Conservation (phyloP, 2,329 filamentous ascomycete species). For the Diaporthe sp. region DNA sequence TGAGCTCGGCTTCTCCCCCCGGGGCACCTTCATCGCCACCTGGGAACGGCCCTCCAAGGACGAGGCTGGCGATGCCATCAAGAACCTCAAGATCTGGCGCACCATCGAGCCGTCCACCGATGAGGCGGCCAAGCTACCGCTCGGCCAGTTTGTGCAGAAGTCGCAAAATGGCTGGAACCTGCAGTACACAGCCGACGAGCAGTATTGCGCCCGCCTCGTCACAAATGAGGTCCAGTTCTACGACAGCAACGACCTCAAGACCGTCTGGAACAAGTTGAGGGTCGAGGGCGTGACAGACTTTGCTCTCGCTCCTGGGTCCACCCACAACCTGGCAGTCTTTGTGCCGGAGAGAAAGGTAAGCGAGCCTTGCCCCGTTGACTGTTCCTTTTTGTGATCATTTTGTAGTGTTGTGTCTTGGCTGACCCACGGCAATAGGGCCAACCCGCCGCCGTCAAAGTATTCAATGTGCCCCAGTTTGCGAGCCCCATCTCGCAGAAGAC, state of each 20-base stretch:
- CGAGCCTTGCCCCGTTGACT: slow-evolving; percentile 25
- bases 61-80: slow-evolving; percentile 90
- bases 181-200: slow-evolving; percentile 95
- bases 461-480: slow-evolving; percentile 89
- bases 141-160: slow-evolving; percentile 96
- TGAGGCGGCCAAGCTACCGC: slow-evolving; percentile 76
- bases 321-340: slow-evolving; percentile 93
- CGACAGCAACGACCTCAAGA: slow-evolving; percentile 85
- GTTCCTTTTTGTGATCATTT: neutral
- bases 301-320: slow-evolving; percentile 89
- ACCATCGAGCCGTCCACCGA: slow-evolving; percentile 78
- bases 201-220: slow-evolving; percentile 91
- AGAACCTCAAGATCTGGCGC: slow-evolving; percentile 98
- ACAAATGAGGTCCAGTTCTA: slow-evolving; percentile 99
- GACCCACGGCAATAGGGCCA: slow-evolving; percentile 73
- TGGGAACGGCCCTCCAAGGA: slow-evolving; percentile 97
- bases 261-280: slow-evolving; percentile 94
- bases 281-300: slow-evolving; percentile 93
- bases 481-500: slow-evolving; percentile 94
- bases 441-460: slow-evolving; percentile 94
- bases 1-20: slow-evolving; percentile 94
- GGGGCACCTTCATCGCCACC: slow-evolving; percentile 93
- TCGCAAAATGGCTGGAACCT: slow-evolving; percentile 96
- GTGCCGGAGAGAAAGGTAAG: slow-evolving; percentile 93
- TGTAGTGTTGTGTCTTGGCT: slow-evolving; percentile 35